A percentile compares a stretch with the other conserved stretches of the same genome.
Conservation (phyloP, 345 rosid species). For the Linum tenue region DNA sequence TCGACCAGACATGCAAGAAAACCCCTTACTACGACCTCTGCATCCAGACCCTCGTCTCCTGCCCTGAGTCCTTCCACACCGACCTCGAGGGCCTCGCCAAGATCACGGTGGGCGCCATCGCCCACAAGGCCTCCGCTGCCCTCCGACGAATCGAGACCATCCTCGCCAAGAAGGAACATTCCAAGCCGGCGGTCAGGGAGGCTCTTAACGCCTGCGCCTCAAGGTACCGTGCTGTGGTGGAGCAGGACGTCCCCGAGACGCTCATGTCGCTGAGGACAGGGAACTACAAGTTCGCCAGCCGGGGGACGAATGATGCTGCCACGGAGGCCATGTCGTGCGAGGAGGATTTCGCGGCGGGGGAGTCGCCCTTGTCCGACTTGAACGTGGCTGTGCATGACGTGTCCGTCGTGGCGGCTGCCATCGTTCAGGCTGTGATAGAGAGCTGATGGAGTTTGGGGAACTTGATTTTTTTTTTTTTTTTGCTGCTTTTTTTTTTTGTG, state of each 20-base stretch:
- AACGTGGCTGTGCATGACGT: slow-evolving; percentile 22
- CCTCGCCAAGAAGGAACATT: not conserved
- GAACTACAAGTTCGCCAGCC: slow-evolving; percentile 16
- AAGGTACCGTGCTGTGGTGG: slow-evolving; percentile 15
- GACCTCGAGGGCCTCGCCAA: slow-evolving; percentile 17
- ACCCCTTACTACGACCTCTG: slow-evolving; percentile 24
- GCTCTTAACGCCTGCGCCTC: slow-evolving; percentile 19
- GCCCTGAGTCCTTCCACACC: slow-evolving; percentile 15
- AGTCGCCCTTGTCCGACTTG: slow-evolving; percentile 18
- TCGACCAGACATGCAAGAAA: slow-evolving; percentile 23
- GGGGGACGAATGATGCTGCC: slow-evolving; percentile 20
- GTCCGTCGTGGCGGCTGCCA: slow-evolving; percentile 18
- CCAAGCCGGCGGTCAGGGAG: not conserved
- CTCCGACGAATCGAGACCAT: slow-evolving; percentile 14
- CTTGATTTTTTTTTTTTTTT: no score
- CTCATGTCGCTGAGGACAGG: slow-evolving; percentile 14
- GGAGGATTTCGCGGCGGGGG: slow-evolving; percentile 10
- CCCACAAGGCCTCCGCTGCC: slow-evolving; percentile 15
- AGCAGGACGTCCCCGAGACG: slow-evolving; percentile 15
- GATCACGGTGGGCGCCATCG: slow-evolving; percentile 17
- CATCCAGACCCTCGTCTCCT: slow-evolving; percentile 9
- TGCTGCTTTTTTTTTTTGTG: no score
- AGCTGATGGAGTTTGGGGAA: not conserved
- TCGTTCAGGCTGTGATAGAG: slow-evolving; percentile 11
- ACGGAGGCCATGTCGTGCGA: slow-evolving; percentile 25